Base-by-base conservation (phyloP, 1,139 yeast species). In the Neolecta irregularis region DNA sequence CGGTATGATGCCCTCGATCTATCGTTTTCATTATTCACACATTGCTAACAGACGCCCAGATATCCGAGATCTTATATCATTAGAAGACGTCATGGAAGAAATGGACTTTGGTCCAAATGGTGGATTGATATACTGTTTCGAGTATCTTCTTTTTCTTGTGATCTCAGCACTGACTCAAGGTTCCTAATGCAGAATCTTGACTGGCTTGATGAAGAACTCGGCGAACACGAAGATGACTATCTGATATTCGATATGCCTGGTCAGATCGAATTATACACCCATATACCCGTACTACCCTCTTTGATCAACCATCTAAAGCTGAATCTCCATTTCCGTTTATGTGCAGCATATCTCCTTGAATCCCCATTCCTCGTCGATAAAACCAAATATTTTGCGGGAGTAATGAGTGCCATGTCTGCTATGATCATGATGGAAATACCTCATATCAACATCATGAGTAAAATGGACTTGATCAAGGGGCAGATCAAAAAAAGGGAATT, bases 201-300 rank as follows among this genome's bases (percentile, higher is more conserved):
- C 58, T 88, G 98, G 99, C 60, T 88, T 30, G 98, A 88, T 48
- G 65, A 67, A 36, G 59, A 64, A 31, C 58, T 85, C 13, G 69
- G 76, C 5, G 59, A 66, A 19, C 64, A 69, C 52, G 85, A 79
- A 47, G 96, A 91, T 11, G 76, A 75, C 35, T 91, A 88, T 50
- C 55, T 88, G 22, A 63, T 91, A 5, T 83, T 91, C 57, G 99
- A 91, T 55, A 88, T 96, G 56, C 98, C 99, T 1, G 31, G 98
- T 96, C 99, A 88, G 55, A 85, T 91, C 44, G 99, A 88, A 54
- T 65, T 88, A 26, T 88, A 88, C 54, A 83, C 94, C 3, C 99
- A 88, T 55, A 72, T 85, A 23, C 96, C 98, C 0, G 88, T 83
- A 5, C 62, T 88, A 33, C 98, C 98, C 2, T 69, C 81, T 4